phyloP scores from a whole-genome alignment of 306 rosid genomes.

The Trifolium fragiferum region DNA sequence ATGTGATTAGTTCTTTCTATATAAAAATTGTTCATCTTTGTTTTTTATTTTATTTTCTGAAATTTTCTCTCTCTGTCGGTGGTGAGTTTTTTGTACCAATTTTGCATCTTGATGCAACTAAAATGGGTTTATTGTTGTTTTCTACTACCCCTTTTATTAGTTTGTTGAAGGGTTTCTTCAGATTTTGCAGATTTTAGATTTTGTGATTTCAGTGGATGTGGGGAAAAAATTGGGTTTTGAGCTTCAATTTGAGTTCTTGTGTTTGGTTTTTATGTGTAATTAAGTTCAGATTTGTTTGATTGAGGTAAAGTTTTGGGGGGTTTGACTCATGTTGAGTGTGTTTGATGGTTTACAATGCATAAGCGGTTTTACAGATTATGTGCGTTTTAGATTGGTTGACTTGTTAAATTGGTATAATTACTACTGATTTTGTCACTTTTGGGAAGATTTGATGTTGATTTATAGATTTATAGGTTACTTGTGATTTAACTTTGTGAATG shows the following conservation, averaged over 20 bases:
- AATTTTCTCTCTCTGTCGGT: conserved; percentile 41
- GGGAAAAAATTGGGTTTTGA: neutral
- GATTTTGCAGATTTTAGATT: conserved; percentile 20
- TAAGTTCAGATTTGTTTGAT: conserved; percentile 41
- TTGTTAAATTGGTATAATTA: conserved; percentile 30
- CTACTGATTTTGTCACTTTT: conserved; percentile 21
- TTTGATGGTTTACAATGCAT: conserved; percentile 20
- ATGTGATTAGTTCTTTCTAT: neutral
- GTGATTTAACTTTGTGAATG: conserved; percentile 15
- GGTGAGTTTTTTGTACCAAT: neutral
- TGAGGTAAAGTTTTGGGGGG: conserved; percentile 6
- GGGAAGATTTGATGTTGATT: conserved; percentile 39
- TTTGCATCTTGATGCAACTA: conserved; percentile 31
- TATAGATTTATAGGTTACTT: conserved; percentile 25
- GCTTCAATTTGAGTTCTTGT: neutral
- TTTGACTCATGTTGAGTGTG: conserved; percentile 33
- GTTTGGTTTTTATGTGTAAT: conserved; percentile 3
- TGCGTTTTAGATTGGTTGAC: conserved; percentile 19
- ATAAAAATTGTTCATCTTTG: conserved; percentile 3
- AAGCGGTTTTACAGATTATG: conserved; percentile 12
- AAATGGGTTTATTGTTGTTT: neutral
- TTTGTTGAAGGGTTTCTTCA: neutral
- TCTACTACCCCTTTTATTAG: neutral
- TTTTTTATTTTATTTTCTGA: neutral
- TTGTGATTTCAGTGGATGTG: neutral